Evolutionary conservation across 2,329 filamentous ascomycete genomes (phyloP), one percentile per base, ranked within the genome.

Genomic region (Sclerotinia minor): DNA sequence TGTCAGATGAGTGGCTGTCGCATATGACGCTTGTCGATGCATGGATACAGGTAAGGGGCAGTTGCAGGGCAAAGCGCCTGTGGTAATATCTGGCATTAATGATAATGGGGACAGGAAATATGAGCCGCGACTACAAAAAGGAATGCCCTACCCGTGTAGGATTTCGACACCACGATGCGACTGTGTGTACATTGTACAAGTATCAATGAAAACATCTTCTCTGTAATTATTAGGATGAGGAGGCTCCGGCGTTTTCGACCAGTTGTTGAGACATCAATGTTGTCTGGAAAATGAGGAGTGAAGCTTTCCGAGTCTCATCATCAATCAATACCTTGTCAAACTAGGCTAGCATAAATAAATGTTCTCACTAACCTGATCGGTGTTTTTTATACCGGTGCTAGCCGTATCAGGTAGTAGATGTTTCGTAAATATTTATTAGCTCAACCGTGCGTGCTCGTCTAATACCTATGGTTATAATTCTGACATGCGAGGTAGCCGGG

Each of bases 271-370:
- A 66, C 64, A 47, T 64, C 15, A 21, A 8, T 60, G 32, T 58
- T 32, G 64, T 66, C 64, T 60, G n/a, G 44, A 60, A 41, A 60
- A 66, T 17, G 54, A 60, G 59, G 29, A 60, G 32, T 66, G 64
- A 66, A 66, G 64, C 64, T 66, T 60, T 8, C 32, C 44, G 44
- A 60, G 64, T 66, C 53, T 66, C 53, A 66, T 41, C 58, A 60
- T 60, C 24, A 47, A 65, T 35, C 19, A 24, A 57, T 35, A 21
- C 64, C 44, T 57, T 45, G 41, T 65, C 38, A 45, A 26, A 45
- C 63, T 57, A 5, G 38, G 11, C 38, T 65, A 38, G 52, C 38
- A 47, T 44, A 44, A 45, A 65, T 21, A 32, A 38, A 44, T 19
- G 7, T 7, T 19, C 38, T 5, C 4, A 17, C 13, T 24, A 35